These are phyloP conservation scores for Heritiera fomes DNA, from an alignment of 345 rosid genomes.

Conservation along the genomic window DNA sequence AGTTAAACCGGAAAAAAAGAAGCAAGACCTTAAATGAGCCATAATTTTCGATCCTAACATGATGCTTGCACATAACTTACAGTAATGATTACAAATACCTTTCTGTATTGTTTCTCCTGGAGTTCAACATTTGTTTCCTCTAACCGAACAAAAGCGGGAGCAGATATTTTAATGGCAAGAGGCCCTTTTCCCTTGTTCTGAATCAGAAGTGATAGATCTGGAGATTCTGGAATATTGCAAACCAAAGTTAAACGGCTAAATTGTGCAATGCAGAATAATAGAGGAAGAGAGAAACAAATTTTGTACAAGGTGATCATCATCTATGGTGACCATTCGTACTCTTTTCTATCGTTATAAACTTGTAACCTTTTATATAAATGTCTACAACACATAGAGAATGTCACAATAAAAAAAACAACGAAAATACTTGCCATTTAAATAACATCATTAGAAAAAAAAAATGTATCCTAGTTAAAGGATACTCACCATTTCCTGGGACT, in stretches of 20 bases:
- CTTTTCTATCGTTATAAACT: background rate
- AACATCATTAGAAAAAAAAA: background rate
- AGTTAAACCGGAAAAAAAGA: background rate
- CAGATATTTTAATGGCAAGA: conserved; percentile 52
- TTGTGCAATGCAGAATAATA: conserved; percentile 4
- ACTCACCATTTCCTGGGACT: conserved; percentile 75
- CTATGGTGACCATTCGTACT: background rate
- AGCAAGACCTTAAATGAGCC: background rate
- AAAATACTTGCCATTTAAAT: background rate
- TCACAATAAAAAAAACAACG: background rate
- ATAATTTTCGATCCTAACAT: background rate
- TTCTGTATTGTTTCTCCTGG: conserved; percentile 41
- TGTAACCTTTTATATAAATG: background rate
- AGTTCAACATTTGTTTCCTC: conserved; percentile 54
- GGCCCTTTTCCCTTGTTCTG: conserved; percentile 60
- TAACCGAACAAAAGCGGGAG: conserved; percentile 51
- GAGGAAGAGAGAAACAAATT: background rate
- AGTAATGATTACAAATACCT: conserved; percentile 37
- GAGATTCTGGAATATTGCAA: conserved; percentile 55
- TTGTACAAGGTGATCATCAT: background rate
- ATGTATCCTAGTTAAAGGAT: background rate
- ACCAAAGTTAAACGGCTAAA: conserved; percentile 20
- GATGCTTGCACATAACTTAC: conserved; percentile 6
- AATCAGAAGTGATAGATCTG: conserved; percentile 64
- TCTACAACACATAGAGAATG: background rate